Evolutionary conservation across 768 basidiomycete genomes (phyloP), one percentile per base, ranked within the genome.

Genomic region (Termitomyces sp.): DNA sequence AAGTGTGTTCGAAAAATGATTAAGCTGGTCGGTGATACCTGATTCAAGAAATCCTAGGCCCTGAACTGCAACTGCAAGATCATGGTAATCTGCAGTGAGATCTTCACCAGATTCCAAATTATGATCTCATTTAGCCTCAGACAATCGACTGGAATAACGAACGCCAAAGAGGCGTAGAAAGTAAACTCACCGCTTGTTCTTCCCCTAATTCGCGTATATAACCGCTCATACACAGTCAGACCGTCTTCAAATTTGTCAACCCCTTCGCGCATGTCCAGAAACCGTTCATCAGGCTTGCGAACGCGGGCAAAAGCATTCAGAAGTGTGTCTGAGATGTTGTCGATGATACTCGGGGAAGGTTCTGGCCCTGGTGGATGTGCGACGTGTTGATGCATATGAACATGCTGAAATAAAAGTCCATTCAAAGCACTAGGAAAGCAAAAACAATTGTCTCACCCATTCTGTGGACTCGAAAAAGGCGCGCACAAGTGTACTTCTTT

Each of bases 191-290:
- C 95, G 70, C 86, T 91, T 62, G 92, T 87, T 67, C 96, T 81
- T 57, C 82, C 83, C 65, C 92, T 84, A 36, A 88, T 78, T 41
- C 94, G 83, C 52, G 72, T 86, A 74, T 88, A 94, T 27, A 94
- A 74, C 18, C 94, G 81, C 61, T 98, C 97, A 16, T 91, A 85
- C 9, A 84, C 72, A 4, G 78, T 74, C 39, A 98, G 74, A n/a
- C 94, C 93, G 56, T 98, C 97, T 69, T 99, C 97, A 62, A 96
- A 98, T 72, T 94, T 91, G 74, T 98, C 95, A 24, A 98, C 88
- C 47, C 79, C 79, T 69, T 96, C 93, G 31, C 92, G 83, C 89
- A 99, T 96, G 46, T 84, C 76, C 24, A 98, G 76, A 70, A 99
- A 99, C 34, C 97, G 85, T 63, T 95, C 94, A 67, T 99, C 97